Evolutionary conservation across 805 yeast species (phyloP).

Genomic region (Metschnikowia chrysomelidarum): DNA sequence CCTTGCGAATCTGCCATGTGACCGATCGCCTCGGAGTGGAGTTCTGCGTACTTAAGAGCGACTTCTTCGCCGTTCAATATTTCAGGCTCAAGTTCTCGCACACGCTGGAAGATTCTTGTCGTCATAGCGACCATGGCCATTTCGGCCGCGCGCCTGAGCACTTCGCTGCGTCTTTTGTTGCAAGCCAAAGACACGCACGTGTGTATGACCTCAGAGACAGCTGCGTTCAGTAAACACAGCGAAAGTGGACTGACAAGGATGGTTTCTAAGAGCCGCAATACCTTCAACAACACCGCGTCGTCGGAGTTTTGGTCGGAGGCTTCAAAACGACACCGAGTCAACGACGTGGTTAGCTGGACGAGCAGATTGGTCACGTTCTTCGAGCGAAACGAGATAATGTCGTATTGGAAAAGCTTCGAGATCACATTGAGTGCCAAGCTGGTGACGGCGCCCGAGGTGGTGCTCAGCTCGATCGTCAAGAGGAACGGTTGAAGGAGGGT

Average conservation of each 20-base stretch:
- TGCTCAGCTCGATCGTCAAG: slow-evolving; percentile 75
- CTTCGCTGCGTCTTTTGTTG: slow-evolving; percentile 87
- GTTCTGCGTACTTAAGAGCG: slow-evolving; percentile 46
- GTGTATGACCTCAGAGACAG: slow-evolving; percentile 83
- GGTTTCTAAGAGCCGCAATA: slow-evolving; percentile 66
- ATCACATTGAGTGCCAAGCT: slow-evolving; percentile 75
- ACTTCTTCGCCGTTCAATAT: slow-evolving; percentile 36
- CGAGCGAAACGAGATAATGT: slow-evolving; percentile 56
- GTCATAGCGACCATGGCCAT: slow-evolving; percentile 72
- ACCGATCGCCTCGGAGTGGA: slow-evolving; percentile 62
- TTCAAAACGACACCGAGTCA: slow-evolving; percentile 94
- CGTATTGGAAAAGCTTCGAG: slow-evolving; percentile 68
- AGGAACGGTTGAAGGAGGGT: slow-evolving; percentile 85
- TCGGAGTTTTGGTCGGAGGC: slow-evolving; percentile 91
- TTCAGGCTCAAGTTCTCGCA: slow-evolving; percentile 53
- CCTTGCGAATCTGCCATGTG: slow-evolving; percentile 25
- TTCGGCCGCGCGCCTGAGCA: slow-evolving; percentile 85
- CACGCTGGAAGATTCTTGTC: slow-evolving; percentile 59
- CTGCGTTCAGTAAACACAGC: slow-evolving; percentile 69
- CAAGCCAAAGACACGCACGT: slow-evolving; percentile 90
- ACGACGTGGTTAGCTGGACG: slow-evolving; percentile 65
- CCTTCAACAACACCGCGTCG: slow-evolving; percentile 85
- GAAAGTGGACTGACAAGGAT: slow-evolving; percentile 67
- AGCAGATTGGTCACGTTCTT: slow-evolving; percentile 55
- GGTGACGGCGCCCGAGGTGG: slow-evolving; percentile 85